Evolutionary conservation across 2,329 filamentous ascomycete genomes (phyloP), one percentile per base, ranked within the genome.

Genomic region (Talaromyces sp.): DNA sequence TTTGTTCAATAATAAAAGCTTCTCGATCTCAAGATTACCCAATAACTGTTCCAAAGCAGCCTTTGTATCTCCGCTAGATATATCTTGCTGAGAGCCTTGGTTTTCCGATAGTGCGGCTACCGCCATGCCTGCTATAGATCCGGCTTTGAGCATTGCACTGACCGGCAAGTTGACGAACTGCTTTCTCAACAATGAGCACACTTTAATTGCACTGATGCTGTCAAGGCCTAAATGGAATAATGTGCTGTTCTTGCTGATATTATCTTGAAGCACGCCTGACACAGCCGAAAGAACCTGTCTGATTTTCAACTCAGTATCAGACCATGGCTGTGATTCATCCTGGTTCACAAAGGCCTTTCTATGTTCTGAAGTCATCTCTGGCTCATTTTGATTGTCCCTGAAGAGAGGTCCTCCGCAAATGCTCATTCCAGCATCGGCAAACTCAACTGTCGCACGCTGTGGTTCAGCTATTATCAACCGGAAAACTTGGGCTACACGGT

Each of bases 141-240:
- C 81, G 1, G 88, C 86, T 66, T 81, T 86, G 2, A 96, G 79
- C 71, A 97, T 86, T 45, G 91, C 86, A 49, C 90, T 88, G 3
- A 94, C 90, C 39, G 84, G 83, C 0, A 96, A 75, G 13, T 79
- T 76, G 8, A 97, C 77, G 0, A 83, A 85, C 49, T 83, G 78
- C 57, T 71, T 90, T 49, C 86, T 87, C 3, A 97, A 80, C 8
- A 93, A 80, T 0, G 89, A 85, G 9, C 88, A 87, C 3, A 93
- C 87, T 72, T 95, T 96, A 79, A 97, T 95, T 1, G 92, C 90
- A 68, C 89, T 94, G 75, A 97, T 96, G 0, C 93, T 97, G 74
- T 97, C 93, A 1, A 97, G 85, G 0, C 93, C 93, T 1, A 97
- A 83, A 68, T 95, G 89, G 75, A 95, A 96, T 13, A 97, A 85